These are phyloP conservation scores for Chondrostereum purpureum DNA, from an alignment of 1,284 basidiomycete species.

Conservation along the genomic window DNA sequence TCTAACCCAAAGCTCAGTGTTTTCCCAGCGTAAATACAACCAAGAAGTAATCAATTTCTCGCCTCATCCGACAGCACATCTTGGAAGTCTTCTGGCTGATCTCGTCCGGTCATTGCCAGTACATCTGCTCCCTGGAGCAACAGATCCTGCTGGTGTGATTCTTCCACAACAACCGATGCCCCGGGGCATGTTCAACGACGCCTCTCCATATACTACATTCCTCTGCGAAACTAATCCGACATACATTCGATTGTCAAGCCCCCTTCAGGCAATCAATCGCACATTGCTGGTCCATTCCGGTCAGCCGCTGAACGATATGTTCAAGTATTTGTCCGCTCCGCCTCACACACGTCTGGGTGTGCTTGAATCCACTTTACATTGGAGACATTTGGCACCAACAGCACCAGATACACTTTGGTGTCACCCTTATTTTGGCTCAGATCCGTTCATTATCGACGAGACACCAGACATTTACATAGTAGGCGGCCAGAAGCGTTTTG, in stretches of 20 bases:
- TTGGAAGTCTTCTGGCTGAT: constrained; percentile 72
- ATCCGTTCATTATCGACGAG: constrained; percentile 85
- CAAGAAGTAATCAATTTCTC: constrained; percentile 61
- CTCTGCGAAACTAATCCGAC: constrained; percentile 85
- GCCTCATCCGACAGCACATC: constrained; percentile 64
- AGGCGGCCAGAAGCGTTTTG: constrained; percentile 87
- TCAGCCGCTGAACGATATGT: constrained; percentile 92
- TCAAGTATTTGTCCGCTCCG: constrained; percentile 78
- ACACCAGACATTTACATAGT: constrained; percentile 89
- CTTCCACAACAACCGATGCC: constrained; percentile 94
- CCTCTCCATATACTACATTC: constrained; percentile 60
- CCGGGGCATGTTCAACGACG: constrained; percentile 81
- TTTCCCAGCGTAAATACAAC: constrained; percentile 48
- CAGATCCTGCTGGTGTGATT: constrained; percentile 83
- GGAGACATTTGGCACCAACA: constrained; percentile 96
- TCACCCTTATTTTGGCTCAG: constrained; percentile 83
- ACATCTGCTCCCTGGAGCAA: constrained; percentile 80
- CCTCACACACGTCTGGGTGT: constrained; percentile 67
- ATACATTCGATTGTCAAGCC: constrained; percentile 58
- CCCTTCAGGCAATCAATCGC: constrained; percentile 21
- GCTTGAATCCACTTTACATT: constrained; percentile 76
- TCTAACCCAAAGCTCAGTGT: constrained; percentile 10
- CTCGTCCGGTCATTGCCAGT: constrained; percentile 68
- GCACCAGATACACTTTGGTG: constrained; percentile 99
- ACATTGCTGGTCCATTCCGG: constrained; percentile 82